Conservation (phyloP, 345 rosid species). For the Isatis tinctoria region DNA sequence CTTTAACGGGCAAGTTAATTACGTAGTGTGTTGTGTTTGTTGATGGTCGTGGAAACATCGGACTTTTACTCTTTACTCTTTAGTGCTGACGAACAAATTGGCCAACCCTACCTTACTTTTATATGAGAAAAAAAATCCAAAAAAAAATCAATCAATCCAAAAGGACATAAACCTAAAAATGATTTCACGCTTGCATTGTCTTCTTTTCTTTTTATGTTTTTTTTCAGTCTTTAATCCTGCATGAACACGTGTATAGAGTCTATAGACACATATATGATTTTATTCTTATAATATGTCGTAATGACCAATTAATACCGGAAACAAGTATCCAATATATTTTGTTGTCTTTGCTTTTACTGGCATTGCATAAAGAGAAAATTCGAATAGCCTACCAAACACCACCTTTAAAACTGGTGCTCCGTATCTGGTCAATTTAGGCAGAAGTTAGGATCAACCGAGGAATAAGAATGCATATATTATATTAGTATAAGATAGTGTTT, state of each 20-base stretch:
- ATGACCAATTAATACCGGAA: neutral
- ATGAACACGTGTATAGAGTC: conserved; percentile 6
- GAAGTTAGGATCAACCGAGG: neutral
- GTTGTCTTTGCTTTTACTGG: conserved; percentile 18
- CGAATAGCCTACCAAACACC: neutral
- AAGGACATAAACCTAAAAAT: neutral
- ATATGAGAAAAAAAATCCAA: neutral
- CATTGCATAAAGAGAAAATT: conserved; percentile 9
- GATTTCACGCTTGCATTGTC: neutral
- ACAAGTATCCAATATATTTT: neutral
- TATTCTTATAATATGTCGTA: neutral
- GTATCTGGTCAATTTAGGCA: conserved; percentile 12
- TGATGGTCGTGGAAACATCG: conserved; percentile 14
- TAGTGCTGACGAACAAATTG: conserved; percentile 10
- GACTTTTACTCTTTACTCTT: conserved; percentile 18
- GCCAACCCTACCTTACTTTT: neutral
- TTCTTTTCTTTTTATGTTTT: neutral
- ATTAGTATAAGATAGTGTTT: too few relatives aligned
- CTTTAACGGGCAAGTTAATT: conserved; percentile 17
- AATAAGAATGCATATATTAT: too few relatives aligned
- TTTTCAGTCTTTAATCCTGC: neutral
- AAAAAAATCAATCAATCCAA: neutral
- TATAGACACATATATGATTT: neutral
- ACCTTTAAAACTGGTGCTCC: conserved; percentile 1
- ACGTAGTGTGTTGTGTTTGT: neutral